Base-by-base conservation (phyloP, 1,139 yeast species). In the Suhomyces bokatorum region DNA sequence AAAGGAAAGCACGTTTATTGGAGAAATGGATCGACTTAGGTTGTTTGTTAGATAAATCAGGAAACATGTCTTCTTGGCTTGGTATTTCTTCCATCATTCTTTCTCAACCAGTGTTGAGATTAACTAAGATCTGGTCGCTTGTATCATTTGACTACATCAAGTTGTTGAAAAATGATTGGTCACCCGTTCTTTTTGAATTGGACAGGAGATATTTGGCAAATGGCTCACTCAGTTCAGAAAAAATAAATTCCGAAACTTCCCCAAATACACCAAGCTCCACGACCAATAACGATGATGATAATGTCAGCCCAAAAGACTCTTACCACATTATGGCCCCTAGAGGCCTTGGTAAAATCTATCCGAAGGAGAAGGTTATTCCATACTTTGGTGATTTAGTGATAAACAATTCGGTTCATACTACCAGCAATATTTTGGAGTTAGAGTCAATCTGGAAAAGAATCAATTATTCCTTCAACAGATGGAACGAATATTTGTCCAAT, bases 31-130 rank as follows among this genome's bases (percentile, higher is more conserved):
- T 91, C 40, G 83, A 84, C 51, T 71, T 91, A 39, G 98, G 97
- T 5, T 81, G 87, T 51, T 69, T 76, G 30, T 77, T 91, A 49
- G 95, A 89, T 58, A 81, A 80, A 51, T 70, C 80, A 24, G 99
- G 99, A 40, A 96, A 93, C 60, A 88, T 90, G 93, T 91, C 91
- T 0, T 85, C 95, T 27, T 93, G 98, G 98, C 69, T 89, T 31
- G 97, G 97, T 1, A 84, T 91, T 53, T 90, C 96, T 1, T 83
- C 95, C 1, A 77, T 87, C 2, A 75, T 91, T 3, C 84, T 96
- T 56, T 87, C 96, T 0, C 83, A 86, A 45, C 95, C 97, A 0
- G 76, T 91, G 3, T 68, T 91, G 47, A 76, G 99, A 51, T 69
- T 93, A 41, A 70, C 79, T 24, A 78, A 79, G 50, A 77, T 90